A percentile compares a stretch with the other conserved stretches of the same genome.
phyloP scores from a whole-genome alignment of 257 asterid genomes.

The Rehmannia glutinosa region DNA sequence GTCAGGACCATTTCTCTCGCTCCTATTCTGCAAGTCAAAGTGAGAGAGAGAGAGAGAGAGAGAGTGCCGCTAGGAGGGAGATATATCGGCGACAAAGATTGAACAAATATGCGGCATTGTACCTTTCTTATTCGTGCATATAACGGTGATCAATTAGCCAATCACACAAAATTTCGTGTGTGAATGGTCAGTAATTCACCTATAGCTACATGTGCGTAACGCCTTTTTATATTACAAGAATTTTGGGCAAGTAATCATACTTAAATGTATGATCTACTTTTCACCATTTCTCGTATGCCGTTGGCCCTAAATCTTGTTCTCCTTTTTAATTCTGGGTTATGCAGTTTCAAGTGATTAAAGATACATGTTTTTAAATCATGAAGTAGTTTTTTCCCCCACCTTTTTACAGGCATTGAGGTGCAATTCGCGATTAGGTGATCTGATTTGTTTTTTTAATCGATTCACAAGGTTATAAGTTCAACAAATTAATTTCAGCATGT shows the following conservation, averaged over 20 bases:
- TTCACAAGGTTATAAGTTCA: too few relatives aligned
- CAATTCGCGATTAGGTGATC: too few relatives aligned
- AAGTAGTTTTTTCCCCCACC: too few relatives aligned
- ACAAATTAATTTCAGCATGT: neutral
- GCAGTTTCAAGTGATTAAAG: too few relatives aligned
- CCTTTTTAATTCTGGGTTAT: too few relatives aligned
- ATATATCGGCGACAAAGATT: neutral
- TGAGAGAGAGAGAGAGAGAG: neutral
- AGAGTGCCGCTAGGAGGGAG: neutral
- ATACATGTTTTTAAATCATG: too few relatives aligned
- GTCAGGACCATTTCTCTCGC: neutral
- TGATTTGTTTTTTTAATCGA: too few relatives aligned
- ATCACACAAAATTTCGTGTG: constrained; percentile 26
- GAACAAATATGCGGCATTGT: too few relatives aligned
- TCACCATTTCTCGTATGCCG: constrained; percentile 15
- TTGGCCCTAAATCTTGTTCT: constrained; percentile 25
- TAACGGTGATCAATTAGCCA: constrained; percentile 47
- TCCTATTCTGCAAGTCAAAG: neutral
- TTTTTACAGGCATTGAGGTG: too few relatives aligned
- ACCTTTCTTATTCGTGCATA: neutral
- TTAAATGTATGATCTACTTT: neutral
- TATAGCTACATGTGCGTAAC: constrained; percentile 26
- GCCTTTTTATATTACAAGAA: constrained; percentile 9
- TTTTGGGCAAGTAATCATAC: neutral
- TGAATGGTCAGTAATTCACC: constrained; percentile 61